phyloP scores from a whole-genome alignment of 441 rosid species.

The Pelargonium citronellum region DNA sequence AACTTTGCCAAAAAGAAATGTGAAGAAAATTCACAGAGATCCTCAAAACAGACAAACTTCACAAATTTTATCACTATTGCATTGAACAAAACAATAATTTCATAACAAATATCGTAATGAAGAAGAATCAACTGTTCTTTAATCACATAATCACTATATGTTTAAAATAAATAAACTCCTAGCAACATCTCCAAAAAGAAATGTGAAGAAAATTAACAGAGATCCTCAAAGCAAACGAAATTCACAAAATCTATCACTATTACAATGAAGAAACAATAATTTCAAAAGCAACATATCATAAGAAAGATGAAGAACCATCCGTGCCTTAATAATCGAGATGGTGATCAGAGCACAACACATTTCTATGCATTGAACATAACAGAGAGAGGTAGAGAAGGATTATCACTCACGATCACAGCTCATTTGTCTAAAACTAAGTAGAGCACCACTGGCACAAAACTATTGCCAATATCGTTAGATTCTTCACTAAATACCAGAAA shows the following conservation, averaged over 20 bases:
- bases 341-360: too few relatives aligned
- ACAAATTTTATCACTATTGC: background rate
- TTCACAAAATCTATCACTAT: background rate
- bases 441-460: background rate
- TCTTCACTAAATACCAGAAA: background rate
- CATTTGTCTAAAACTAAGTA: conserved; percentile 1
- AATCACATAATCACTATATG: background rate
- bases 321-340: background rate
- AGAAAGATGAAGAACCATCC: background rate
- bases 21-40: background rate
- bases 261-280: background rate
- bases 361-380: too few relatives aligned
- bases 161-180: background rate
- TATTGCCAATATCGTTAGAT: background rate
- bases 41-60: background rate
- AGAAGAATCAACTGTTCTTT: background rate
- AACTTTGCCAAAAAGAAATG: background rate
- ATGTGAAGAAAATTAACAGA: background rate
- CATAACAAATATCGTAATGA: background rate
- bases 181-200: background rate
- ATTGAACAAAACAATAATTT: background rate
- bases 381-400: too few relatives aligned
- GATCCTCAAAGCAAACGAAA: background rate
- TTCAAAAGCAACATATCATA: background rate
- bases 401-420: background rate